Evolutionary conservation across 306 rosid genomes (phyloP).

Genomic region (Lotus japonicus): DNA sequence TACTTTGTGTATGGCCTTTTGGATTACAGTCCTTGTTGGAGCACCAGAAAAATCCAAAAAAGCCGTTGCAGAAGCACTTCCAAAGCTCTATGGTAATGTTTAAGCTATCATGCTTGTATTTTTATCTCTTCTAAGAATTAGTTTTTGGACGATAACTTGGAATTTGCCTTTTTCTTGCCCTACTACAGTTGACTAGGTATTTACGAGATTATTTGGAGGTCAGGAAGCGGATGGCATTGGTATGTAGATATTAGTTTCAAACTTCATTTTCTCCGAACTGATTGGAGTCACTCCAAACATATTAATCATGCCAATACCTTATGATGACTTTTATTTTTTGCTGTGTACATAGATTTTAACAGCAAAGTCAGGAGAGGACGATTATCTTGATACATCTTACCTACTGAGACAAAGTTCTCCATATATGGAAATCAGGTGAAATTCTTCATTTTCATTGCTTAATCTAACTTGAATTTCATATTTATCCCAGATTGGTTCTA

Average conservation of each 20-base stretch:
- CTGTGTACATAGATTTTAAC: conserved; percentile 57
- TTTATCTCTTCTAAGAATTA: conserved; percentile 1
- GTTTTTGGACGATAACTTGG: conserved; percentile 9
- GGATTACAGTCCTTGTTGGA: conserved; percentile 75
- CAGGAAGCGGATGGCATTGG: conserved; percentile 92
- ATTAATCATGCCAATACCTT: background rate
- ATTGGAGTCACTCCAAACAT: background rate
- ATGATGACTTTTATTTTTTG: background rate
- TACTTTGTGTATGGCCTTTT: background rate
- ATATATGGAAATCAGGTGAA: conserved; percentile 77
- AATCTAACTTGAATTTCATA: conserved; percentile 7
- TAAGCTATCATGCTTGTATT: background rate
- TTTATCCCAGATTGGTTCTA: background rate
- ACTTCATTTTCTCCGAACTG: background rate
- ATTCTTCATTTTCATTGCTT: background rate
- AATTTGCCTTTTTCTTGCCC: conserved; percentile 15
- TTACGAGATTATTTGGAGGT: conserved; percentile 89
- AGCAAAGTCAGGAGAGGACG: conserved; percentile 71
- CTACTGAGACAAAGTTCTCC: conserved; percentile 89
- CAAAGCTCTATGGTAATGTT: conserved; percentile 77
- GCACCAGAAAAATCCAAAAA: conserved; percentile 90
- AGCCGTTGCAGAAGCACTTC: conserved; percentile 92
- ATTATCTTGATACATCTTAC: conserved; percentile 73
- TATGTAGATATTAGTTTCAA: conserved; percentile 28
- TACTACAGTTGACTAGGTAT: conserved; percentile 71